Evolutionary conservation across 2,329 filamentous ascomycete genomes (phyloP), one percentile per base, ranked within the genome.

Genomic region (Echinosphaeria canescens): DNA sequence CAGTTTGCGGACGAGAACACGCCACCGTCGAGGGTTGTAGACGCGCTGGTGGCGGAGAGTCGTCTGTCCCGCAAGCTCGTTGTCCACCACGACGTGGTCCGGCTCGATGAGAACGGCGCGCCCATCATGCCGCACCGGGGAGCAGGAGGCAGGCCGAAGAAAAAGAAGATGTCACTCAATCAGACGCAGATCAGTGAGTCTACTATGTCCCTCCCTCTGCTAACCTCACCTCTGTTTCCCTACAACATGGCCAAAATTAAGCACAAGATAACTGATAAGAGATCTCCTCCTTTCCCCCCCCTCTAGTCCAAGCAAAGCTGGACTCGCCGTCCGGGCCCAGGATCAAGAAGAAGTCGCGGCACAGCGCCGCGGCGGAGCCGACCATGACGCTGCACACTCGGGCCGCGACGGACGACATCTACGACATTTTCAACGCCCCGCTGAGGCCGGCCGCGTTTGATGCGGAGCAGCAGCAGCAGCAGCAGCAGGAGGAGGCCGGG

Each of bases 341-440:
- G 47, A 61, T 85, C 29, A 75, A 73, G 35, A 79, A 79, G 46
- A 88, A 76, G 45, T 72, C 71, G 29, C 39, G 32, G 19, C 36
- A 38, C 38, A 47, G 37, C 36, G n/a, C n/a, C n/a, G n/a, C 49
- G 3, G 54, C 62, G 27, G 85, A 95, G 47, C 79, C 84, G n/a
- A 98, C 88, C 2, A 93, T 98, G 84, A 98, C 88, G 1, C 67
- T 98, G 36, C 82, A 95, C 43, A 98, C 88, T 10, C 79, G 69
- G 38, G 85, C 88, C 35, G 88, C 88, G 4, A 93, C 85, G 33
- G 84, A 95, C 38, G 88, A 98, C 38, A 93, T 98, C 27, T 95
- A 95, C 41, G 82, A 82, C 30, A 80, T 98, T 25, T 98, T 95
- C 51, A 95, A 88, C 41, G 78, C 88, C 30, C 85, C 88, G 2